Evolutionary conservation across 2,329 filamentous ascomycete genomes (phyloP), one percentile per base, ranked within the genome.

Genomic region (Trichothecium sympodiale): DNA sequence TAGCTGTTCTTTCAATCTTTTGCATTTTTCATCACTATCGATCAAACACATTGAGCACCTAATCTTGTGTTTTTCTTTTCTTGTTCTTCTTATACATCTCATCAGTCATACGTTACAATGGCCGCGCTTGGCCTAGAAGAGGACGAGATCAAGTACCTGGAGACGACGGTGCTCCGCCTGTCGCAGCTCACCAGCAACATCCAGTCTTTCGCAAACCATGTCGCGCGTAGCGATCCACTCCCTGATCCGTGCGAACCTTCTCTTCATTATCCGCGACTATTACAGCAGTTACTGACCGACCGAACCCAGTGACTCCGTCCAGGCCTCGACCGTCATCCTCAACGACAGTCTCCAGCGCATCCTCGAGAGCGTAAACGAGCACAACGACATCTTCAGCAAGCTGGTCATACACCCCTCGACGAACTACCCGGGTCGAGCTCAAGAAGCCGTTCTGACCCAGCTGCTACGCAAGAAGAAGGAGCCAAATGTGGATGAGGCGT

Each of bases 401-500:
- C 69, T 85, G 35, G 80, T 83, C 43, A 73, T 83, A 16, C 85
- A 83, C 51, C 86, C 86, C 0, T 76, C 79, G 10, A 82, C 84
- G 3, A 77, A 78, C 54, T 91, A 74, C 57, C 86, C 76, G 4
- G 80, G 75, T 27, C 78, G 71, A 46, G 79, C 71, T 5, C 77
- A 84, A 40, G 75, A 82, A 54, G 60, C 56, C 33, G 66, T 84
- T 4, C 67, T 89, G 2, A 67, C 73, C 17, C 74, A 80, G 47
- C 65, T 94, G 3, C 64, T 93, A 23, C 79, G 85, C 28, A 93
- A 91, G 59, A 91, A 91, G 54, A 69, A 87, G 33, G 85, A 91
- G 45, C 83, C 84, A 0, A 69, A 74, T 17, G 77, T 87, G 14
- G 83, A 88, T 52, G 75, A 78, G 38, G 61, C 62, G 18, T 64